These are phyloP conservation scores for Boletus speciosus DNA, from an alignment of 768 basidiomycete genomes.

Conservation along the genomic window DNA sequence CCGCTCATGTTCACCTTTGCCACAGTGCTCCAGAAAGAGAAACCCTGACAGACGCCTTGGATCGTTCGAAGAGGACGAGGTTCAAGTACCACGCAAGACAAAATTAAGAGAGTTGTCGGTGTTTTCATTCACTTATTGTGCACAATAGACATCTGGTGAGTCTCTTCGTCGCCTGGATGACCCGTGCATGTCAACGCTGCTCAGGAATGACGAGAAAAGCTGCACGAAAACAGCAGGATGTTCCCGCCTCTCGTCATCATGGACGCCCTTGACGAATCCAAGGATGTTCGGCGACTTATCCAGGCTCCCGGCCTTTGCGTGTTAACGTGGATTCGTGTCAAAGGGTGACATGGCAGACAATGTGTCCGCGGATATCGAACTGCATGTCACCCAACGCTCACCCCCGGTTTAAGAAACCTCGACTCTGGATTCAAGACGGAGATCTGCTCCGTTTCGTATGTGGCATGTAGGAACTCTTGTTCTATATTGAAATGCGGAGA, in stretches of 20 bases:
- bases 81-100: too few species aligned
- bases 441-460: neutral
- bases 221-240: too few species aligned
- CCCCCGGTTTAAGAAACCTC: neutral
- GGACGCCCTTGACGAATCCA: neutral
- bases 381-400: neutral
- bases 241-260: neutral
- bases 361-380: neutral
- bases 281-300: neutral
- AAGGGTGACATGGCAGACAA: neutral
- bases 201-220: neutral
- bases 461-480: neutral
- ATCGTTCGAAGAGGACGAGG: too few species aligned
- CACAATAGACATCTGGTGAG: too few species aligned
- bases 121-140: too few species aligned
- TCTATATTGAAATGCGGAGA: neutral
- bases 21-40: too few species aligned
- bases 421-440: neutral
- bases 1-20: conserved; percentile 4
- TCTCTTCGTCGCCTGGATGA: too few species aligned
- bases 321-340: neutral
- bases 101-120: too few species aligned
- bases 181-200: neutral
- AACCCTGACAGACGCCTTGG: too few species aligned
- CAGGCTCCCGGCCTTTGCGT: neutral